A percentile compares a stretch with the other conserved stretches of the same genome.
These are phyloP conservation scores for Penicillium desertorum DNA, from an alignment of 495 filamentous ascomycete species.

Conservation along the genomic window DNA sequence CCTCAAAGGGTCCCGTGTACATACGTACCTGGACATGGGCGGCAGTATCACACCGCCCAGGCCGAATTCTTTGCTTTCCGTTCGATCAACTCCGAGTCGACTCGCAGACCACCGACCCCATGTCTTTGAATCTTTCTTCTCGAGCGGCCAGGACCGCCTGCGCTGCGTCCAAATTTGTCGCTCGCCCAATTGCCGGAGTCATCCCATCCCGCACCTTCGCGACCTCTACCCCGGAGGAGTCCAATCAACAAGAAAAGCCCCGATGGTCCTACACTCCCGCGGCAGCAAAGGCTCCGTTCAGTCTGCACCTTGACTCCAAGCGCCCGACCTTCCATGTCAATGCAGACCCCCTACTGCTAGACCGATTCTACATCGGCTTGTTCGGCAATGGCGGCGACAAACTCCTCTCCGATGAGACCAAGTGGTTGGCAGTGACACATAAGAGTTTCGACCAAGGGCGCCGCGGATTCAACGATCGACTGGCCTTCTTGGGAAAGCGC, in stretches of 20 bases:
- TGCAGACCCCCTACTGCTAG: slow-evolving; percentile 65
- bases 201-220: slow-evolving; percentile 30
- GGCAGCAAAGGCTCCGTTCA: slow-evolving; percentile 72
- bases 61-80: slow-evolving; percentile 32
- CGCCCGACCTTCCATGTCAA: slow-evolving; percentile 65
- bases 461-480: slow-evolving; percentile 88
- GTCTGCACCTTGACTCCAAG: slow-evolving; percentile 46
- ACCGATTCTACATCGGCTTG: slow-evolving; percentile 69
- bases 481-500: slow-evolving; percentile 83
- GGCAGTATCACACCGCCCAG: slow-evolving; percentile 36
- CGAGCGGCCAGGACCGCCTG: slow-evolving; percentile 41
- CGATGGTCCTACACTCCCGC: slow-evolving; percentile 83
- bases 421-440: slow-evolving; percentile 96
- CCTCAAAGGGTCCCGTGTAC: background rate
- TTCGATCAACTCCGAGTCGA: slow-evolving; percentile 21
- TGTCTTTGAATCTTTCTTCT: slow-evolving; percentile 41
- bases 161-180: slow-evolving; percentile 25
- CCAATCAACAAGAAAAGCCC: slow-evolving; percentile 51
- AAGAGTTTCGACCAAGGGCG: slow-evolving; percentile 97
- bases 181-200: slow-evolving; percentile 19
- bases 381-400: slow-evolving; percentile 68
- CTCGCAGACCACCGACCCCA: slow-evolving; percentile 25
- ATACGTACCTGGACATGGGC: background rate
- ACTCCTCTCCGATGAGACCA: slow-evolving; percentile 82
- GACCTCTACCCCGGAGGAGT: slow-evolving; percentile 23